Base-by-base conservation (phyloP, 2,329 filamentous ascomycete species). In the Xylariales sp. region DNA sequence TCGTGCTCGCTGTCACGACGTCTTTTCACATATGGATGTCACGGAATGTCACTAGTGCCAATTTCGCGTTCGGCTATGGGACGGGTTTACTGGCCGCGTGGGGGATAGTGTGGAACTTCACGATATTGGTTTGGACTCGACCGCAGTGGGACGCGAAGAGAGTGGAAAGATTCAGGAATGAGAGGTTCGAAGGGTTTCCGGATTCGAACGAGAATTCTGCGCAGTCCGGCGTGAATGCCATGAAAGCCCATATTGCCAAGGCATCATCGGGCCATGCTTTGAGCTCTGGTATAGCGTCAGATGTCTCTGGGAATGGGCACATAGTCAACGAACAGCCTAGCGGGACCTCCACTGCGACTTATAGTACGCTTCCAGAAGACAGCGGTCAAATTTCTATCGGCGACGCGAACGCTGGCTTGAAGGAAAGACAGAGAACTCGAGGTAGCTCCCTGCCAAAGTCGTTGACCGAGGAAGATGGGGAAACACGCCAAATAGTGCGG, bases 141-240 rank as follows among this genome's bases (percentile, higher is more conserved):
- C 76, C 78, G 3, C 79, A 82, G 55, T 73, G 71, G 54, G 73
- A 78, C 15, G 71, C 71, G 0, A 75, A 70, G 46, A 69, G 78
- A 47, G 66, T 74, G 0, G 57, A 71, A 40, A 67, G 61, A 44
- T 54, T 64, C 22, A 44, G 46, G 40, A 58, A 49, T 51, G 54
- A 47, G 22, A n/a, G 24, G 40, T 12, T 7, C 24, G 16, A 14
- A 8, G 12, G 14, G 14, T 24, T 22, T 38, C 15, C 32, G 39
- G 34, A 18, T 25, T 18, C 36, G 32, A 9, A 27, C 21, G 12
- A 20, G 21, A 22, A n/a, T 22, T n/a, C n/a, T n/a, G n/a, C n/a
- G n/a, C 24, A 27, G 24, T n/a, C 8, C n/a, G 24, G 24, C 24
- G 8, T 8, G 24, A n/a, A n/a, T 27, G 24, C n/a, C 24, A 8